These are phyloP conservation scores for Curvularia spicifera DNA, from an alignment of 2,329 filamentous ascomycete species.

Conservation along the genomic window DNA sequence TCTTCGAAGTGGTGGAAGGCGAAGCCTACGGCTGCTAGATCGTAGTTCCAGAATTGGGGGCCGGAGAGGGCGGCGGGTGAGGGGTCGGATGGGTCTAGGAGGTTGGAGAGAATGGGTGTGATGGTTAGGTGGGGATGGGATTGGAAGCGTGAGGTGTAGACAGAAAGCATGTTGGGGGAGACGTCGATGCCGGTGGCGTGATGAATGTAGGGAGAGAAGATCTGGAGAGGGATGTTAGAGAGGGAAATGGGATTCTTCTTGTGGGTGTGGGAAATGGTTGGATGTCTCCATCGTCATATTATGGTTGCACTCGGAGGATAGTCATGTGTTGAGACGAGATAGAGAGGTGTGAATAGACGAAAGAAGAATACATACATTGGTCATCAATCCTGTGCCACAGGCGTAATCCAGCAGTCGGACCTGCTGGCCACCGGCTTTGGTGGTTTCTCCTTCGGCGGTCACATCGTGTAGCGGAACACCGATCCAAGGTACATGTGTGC, in stretches of 20 bases:
- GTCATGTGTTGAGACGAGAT: background rate
- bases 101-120: slow-evolving; percentile 43
- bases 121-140: slow-evolving; percentile 27
- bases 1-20: slow-evolving; percentile 63
- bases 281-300: background rate
- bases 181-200: slow-evolving; percentile 73
- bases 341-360: background rate
- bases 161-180: slow-evolving; percentile 71
- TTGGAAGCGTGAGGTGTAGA: slow-evolving; percentile 67
- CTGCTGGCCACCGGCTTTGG: slow-evolving; percentile 26
- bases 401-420: slow-evolving; percentile 72
- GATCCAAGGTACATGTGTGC: slow-evolving; percentile 64
- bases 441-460: slow-evolving; percentile 33
- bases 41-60: slow-evolving; percentile 49
- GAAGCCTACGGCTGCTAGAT: slow-evolving; percentile 52
- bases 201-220: slow-evolving; percentile 67
- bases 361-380: slow-evolving; percentile 58
- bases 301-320: background rate
- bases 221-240: slow-evolving; percentile 46
- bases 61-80: slow-evolving; percentile 29
- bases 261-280: background rate
- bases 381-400: slow-evolving; percentile 73
- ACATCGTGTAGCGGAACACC: slow-evolving; percentile 62
- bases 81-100: slow-evolving; percentile 41
- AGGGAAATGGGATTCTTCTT: background rate